phyloP scores from a whole-genome alignment of 2,329 filamentous ascomycete genomes.

The Hymenoscyphus fraxineus region DNA sequence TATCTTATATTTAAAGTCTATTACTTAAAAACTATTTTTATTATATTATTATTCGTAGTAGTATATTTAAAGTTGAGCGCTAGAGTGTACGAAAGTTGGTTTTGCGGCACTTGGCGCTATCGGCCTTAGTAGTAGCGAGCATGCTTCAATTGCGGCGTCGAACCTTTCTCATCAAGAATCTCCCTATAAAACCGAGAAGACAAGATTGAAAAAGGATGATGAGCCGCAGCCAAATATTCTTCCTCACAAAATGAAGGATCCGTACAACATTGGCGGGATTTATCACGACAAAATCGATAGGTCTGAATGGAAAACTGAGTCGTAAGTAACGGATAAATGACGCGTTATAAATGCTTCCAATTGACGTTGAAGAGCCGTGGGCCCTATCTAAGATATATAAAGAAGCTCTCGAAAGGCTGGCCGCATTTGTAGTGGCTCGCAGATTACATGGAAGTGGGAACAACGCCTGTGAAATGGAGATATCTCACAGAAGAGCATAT shows the following conservation, averaged over 20 bases:
- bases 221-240: constrained; percentile 8
- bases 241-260: constrained; percentile 1
- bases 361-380: constrained; percentile 1
- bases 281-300: constrained; percentile 7
- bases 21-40: too few relatives aligned
- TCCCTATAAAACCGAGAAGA: not conserved
- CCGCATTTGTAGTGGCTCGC: constrained; percentile 13
- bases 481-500: constrained; percentile 1
- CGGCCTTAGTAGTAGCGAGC: too few relatives aligned
- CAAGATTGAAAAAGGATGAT: not conserved
- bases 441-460: constrained; percentile 18
- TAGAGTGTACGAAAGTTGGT: too few relatives aligned
- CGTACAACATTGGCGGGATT: constrained; percentile 3
- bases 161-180: not conserved
- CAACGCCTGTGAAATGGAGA: constrained; percentile 13
- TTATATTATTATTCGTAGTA: too few relatives aligned
- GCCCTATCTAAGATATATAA: constrained; percentile 13
- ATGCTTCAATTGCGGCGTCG: not conserved
- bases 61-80: too few relatives aligned
- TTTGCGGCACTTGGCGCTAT: too few relatives aligned
- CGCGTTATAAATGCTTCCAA: not conserved
- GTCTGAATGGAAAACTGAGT: constrained; percentile 8
- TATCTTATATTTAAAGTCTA: too few relatives aligned
- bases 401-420: constrained; percentile 8
- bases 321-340: not conserved